phyloP scores from a whole-genome alignment of 2,329 filamentous ascomycete species.

The Nakataea oryzae region DNA sequence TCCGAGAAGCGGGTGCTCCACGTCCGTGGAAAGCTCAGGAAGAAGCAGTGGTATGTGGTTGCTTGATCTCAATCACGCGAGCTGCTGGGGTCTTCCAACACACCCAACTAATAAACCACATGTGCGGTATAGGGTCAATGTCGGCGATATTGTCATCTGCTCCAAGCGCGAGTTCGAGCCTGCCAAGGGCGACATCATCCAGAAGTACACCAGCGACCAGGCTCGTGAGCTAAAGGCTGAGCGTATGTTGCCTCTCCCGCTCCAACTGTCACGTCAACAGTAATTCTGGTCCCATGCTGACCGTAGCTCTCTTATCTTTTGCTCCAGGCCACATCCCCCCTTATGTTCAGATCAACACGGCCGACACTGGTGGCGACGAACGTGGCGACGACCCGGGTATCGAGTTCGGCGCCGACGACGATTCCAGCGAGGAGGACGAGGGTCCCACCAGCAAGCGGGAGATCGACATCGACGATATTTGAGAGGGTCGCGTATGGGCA shows the following conservation, averaged over 20 bases:
- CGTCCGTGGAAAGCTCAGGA: conserved; percentile 84
- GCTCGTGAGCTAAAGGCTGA: conserved; percentile 92
- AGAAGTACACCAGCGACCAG: conserved; percentile 95
- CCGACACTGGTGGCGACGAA: conserved; percentile 84
- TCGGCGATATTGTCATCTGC: conserved; percentile 85
- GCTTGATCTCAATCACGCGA: conserved; percentile 55
- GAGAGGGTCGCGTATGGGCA: conserved; percentile 21
- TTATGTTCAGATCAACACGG: conserved; percentile 99
- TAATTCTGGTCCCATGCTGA: not conserved
- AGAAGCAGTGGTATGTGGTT: conserved; percentile 96
- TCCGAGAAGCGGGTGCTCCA: conserved; percentile 52
- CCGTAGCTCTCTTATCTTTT: not conserved
- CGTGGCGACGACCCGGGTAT: conserved; percentile 95
- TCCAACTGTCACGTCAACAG: not conserved
- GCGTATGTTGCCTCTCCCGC: conserved; percentile 10
- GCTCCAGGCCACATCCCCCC: conserved; percentile 78
- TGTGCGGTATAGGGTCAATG: conserved; percentile 56
- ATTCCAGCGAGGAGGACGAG: conserved; percentile 40
- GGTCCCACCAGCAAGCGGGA: conserved; percentile 59
- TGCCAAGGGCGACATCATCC: conserved; percentile 83
- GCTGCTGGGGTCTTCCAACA: conserved; percentile 42
- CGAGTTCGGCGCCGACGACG: conserved; percentile 80
- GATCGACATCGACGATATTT: conserved; percentile 94
- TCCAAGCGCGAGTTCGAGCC: conserved; percentile 78
- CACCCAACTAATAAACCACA: conserved; percentile 80